phyloP scores from a whole-genome alignment of 2,329 filamentous ascomycete genomes.

The Pestalotiopsis sp. region DNA sequence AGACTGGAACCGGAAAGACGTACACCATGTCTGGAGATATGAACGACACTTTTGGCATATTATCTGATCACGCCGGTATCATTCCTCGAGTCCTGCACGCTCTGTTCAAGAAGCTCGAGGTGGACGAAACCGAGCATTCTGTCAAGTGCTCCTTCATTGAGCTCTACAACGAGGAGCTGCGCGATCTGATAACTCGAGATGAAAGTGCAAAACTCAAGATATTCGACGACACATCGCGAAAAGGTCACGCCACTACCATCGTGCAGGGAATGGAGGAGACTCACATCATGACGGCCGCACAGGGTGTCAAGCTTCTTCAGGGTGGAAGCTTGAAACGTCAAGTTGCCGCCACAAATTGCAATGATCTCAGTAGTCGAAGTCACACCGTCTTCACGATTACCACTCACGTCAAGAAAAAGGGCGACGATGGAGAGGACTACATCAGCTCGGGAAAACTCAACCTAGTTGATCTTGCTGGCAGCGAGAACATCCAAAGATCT shows the following conservation, averaged over 20 bases:
- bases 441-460: conserved; percentile 93
- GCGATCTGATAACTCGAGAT: conserved; percentile 82
- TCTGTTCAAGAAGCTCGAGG: conserved; percentile 82
- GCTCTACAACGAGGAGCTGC: conserved; percentile 95
- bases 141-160: conserved; percentile 99
- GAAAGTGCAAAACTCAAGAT: conserved; percentile 90
- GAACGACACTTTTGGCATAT: conserved; percentile 79
- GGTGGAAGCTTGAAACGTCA: conserved; percentile 91
- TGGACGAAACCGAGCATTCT: conserved; percentile 77
- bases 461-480: conserved; percentile 92
- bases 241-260: conserved; percentile 80
- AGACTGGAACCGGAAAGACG: conserved; percentile 97
- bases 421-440: conserved; percentile 85
- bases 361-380: conserved; percentile 94
- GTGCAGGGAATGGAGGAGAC: conserved; percentile 98
- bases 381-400: conserved; percentile 98
- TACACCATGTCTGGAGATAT: conserved; percentile 99
- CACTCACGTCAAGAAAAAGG: conserved; percentile 80
- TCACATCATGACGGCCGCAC: conserved; percentile 81
- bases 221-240: conserved; percentile 86
- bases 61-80: conserved; percentile 92
- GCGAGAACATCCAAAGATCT: conserved; percentile 95
- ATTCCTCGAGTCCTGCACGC: conserved; percentile 89
- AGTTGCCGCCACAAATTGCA: conserved; percentile 99
- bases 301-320: conserved; percentile 87